Evolutionary conservation across 306 rosid species (phyloP).

Genomic region (Prinsepia uniflora): DNA sequence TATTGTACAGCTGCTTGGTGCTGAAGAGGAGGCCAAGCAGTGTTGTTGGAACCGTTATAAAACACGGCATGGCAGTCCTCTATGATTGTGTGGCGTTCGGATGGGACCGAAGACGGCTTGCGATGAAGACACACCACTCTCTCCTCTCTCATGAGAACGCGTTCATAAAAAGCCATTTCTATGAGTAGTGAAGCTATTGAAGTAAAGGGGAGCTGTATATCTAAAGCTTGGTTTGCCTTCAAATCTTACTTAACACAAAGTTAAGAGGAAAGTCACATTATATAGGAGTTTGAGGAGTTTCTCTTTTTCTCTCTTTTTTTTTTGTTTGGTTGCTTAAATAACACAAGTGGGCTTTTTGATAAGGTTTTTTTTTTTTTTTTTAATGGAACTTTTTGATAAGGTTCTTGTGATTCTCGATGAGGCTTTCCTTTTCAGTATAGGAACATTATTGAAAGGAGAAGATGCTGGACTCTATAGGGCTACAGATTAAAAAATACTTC

Average conservation of each 20-base stretch:
- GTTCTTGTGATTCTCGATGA: too few relatives aligned
- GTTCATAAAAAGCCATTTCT: neutral
- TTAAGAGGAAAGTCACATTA: neutral
- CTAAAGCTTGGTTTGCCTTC: neutral
- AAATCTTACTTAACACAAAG: neutral
- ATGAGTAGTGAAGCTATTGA: neutral
- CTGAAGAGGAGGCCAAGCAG: too few relatives aligned
- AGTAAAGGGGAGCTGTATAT: neutral
- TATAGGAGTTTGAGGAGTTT: neutral
- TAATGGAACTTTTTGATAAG: neutral
- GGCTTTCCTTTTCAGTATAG: too few relatives aligned
- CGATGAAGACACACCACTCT: neutral
- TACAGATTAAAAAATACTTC: too few relatives aligned
- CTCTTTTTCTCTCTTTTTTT: too few relatives aligned
- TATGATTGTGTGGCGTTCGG: slow-evolving; percentile 1
- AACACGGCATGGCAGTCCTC: neutral
- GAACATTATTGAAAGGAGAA: too few relatives aligned
- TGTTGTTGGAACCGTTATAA: too few relatives aligned
- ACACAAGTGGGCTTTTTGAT: too few relatives aligned
- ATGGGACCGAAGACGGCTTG: neutral
- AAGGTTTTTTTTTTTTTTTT: too few relatives aligned
- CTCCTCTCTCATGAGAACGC: neutral
- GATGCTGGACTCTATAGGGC: too few relatives aligned
- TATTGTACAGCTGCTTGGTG: too few relatives aligned
- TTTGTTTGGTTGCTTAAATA: too few relatives aligned